Percentiles rank a stretch among this genome's conserved stretches.
Evolutionary conservation across 1,284 basidiomycete species (phyloP).

Genomic region (Ustilago crameri): DNA sequence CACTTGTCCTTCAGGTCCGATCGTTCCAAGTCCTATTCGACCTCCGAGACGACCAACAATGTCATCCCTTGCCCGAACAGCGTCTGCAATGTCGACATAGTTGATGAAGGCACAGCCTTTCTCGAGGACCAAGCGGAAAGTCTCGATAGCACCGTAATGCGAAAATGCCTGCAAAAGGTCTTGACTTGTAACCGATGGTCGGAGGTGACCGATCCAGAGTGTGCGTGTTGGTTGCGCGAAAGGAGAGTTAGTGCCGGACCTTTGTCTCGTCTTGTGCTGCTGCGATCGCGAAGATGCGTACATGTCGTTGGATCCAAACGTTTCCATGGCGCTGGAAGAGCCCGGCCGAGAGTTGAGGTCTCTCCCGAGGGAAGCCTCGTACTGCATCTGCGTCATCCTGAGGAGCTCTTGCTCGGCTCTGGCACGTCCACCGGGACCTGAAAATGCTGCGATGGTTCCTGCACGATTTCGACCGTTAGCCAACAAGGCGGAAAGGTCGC

Average conservation of each 20-base stretch:
- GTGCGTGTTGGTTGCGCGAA: slow-evolving; percentile 83
- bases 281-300: slow-evolving; percentile 11
- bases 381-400: slow-evolving; percentile 43
- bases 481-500: slow-evolving; percentile 20
- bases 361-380: slow-evolving; percentile 16
- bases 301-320: slow-evolving; percentile 10
- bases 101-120: slow-evolving; percentile 99
- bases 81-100: slow-evolving; percentile 92
- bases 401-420: slow-evolving; percentile 60
- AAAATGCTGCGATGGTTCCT: slow-evolving; percentile 62
- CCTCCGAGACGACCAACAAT: slow-evolving; percentile 92
- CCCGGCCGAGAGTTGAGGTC: slow-evolving; percentile 13
- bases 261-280: slow-evolving; percentile 7
- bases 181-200: slow-evolving; percentile 90
- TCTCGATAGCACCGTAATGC: slow-evolving; percentile 95
- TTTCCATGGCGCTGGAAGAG: slow-evolving; percentile 27
- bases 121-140: slow-evolving; percentile 89
- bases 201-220: slow-evolving; percentile 96
- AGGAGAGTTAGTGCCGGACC: slow-evolving; percentile 70
- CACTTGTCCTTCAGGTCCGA: slow-evolving; percentile 75
- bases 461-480: slow-evolving; percentile 52
- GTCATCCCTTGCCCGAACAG: slow-evolving; percentile 94
- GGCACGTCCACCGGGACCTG: slow-evolving; percentile 57
- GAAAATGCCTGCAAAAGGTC: slow-evolving; percentile 94
- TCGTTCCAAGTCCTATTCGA: slow-evolving; percentile 77